Percentiles rank a stretch among this genome's conserved stretches.
Evolutionary conservation across 768 basidiomycete species (phyloP).

Genomic region (Butyriboletus loyo): DNA sequence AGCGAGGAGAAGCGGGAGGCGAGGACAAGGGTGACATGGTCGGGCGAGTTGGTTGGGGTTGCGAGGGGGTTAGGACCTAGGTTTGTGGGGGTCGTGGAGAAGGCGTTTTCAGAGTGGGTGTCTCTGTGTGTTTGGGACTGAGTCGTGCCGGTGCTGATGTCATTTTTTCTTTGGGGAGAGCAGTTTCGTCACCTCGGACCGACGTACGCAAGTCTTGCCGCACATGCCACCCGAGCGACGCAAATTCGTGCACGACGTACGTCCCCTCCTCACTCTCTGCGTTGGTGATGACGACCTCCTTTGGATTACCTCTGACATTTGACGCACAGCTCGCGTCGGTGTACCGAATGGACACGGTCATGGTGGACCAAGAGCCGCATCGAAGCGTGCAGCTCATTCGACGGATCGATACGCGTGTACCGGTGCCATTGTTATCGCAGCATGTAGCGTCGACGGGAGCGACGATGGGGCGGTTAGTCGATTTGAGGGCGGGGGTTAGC

Average conservation of each 20-base stretch:
- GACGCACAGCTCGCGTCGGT: slow-evolving; percentile 58
- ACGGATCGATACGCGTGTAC: slow-evolving; percentile 79
- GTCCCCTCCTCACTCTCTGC: slow-evolving; percentile 19
- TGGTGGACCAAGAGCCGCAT: slow-evolving; percentile 91
- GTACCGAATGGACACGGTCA: slow-evolving; percentile 80
- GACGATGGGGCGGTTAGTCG: slow-evolving; percentile 58
- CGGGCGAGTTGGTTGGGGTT: slow-evolving; percentile 59
- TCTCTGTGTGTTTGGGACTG: background rate
- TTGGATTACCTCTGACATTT: background rate
- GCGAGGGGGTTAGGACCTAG: slow-evolving; percentile 48
- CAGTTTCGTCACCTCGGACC: slow-evolving; percentile 70
- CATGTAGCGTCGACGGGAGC: slow-evolving; percentile 29
- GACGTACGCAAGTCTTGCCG: slow-evolving; percentile 69
- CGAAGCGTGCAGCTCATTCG: slow-evolving; percentile 81
- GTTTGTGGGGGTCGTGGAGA: slow-evolving; percentile 75
- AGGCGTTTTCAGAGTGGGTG: slow-evolving; percentile 75
- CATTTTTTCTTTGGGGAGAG: background rate
- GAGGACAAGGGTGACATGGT: slow-evolving; percentile 48
- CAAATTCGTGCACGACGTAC: slow-evolving; percentile 77
- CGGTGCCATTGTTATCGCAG: slow-evolving; percentile 64
- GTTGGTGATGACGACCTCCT: background rate
- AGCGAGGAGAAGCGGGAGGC: slow-evolving; percentile 45
- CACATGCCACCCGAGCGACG: slow-evolving; percentile 78
- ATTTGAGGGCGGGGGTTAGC: slow-evolving; percentile 40
- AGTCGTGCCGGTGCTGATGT: background rate